phyloP scores from a whole-genome alignment of 2,329 filamentous ascomycete species.

The Fusarium tricinctum region DNA sequence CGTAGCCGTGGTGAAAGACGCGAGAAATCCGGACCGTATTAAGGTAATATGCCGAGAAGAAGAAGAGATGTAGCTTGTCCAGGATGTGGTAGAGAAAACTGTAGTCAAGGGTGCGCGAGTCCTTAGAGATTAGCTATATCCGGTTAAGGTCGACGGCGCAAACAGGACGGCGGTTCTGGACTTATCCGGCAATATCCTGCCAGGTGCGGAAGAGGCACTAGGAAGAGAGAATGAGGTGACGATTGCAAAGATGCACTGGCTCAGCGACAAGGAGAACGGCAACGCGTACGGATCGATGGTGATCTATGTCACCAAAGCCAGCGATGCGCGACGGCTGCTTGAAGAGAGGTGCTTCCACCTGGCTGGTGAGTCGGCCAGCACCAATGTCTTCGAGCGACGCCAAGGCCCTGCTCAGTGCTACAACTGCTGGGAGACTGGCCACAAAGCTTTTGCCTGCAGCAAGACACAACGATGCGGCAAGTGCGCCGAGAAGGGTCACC shows the following conservation, averaged over 20 bases:
- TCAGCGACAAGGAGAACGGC: not conserved
- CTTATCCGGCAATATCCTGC: not conserved
- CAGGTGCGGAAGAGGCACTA: not conserved
- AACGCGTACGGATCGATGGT: too few relatives aligned
- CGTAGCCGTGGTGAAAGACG: not conserved
- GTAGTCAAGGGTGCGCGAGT: not conserved
- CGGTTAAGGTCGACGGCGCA: not conserved
- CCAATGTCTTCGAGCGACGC: not conserved
- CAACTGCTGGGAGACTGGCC: constrained; percentile 6
- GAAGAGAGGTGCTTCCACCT: constrained; percentile 3
- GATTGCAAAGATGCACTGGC: not conserved
- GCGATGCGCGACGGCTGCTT: not conserved
- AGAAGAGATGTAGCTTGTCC: not conserved
- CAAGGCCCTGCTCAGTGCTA: not conserved
- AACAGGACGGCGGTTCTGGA: constrained; percentile 7
- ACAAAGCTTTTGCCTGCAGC: not conserved
- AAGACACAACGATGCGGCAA: not conserved
- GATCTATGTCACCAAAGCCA: not conserved
- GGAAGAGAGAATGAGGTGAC: not conserved
- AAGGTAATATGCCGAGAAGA: not conserved
- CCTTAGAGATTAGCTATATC: not conserved
- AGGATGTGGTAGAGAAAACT: not conserved
- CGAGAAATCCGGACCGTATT: not conserved
- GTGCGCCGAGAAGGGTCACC: not conserved
- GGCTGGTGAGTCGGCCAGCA: not conserved